phyloP scores from a whole-genome alignment of 2,329 filamentous ascomycete species.

The Ophioceras dolichostomum region DNA sequence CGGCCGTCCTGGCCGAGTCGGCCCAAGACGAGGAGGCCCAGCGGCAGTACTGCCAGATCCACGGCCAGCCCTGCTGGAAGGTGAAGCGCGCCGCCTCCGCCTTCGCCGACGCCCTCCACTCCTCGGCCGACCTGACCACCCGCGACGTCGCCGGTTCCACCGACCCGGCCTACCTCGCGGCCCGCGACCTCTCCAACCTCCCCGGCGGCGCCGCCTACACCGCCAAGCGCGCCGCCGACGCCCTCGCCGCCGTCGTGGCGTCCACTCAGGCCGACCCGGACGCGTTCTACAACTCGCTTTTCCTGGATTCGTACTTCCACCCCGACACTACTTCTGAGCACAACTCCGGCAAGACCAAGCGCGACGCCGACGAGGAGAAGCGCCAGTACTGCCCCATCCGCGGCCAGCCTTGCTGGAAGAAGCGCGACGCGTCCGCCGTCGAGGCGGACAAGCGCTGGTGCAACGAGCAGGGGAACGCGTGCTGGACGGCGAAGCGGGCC shows the following conservation, averaged over 20 bases:
- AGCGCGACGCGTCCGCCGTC: conserved; percentile 2
- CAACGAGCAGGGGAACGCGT: conserved; percentile 1
- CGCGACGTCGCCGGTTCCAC: background rate
- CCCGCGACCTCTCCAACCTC: conserved; percentile 7
- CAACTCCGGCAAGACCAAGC: background rate
- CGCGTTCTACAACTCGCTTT: conserved; percentile 9
- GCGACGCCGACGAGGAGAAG: background rate
- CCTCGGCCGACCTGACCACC: conserved; percentile 1
- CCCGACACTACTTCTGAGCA: conserved; percentile 1
- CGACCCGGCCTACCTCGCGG: conserved; percentile 2
- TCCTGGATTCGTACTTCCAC: conserved; percentile 8
- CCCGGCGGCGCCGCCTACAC: conserved; percentile 7
- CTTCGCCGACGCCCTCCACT: conserved; percentile 4
- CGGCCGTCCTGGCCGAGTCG: conserved; percentile 1
- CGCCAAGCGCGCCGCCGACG: conserved; percentile 9
- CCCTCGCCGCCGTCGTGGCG: conserved; percentile 10
- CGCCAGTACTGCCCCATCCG: conserved; percentile 7
- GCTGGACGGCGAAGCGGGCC: conserved; percentile 2
- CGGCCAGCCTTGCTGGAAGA: conserved; percentile 22
- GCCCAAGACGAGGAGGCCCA: conserved; percentile 5
- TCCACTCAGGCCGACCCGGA: conserved; percentile 9
- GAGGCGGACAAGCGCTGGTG: conserved; percentile 3
- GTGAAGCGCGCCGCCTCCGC: conserved; percentile 8
- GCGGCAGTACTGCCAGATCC: conserved; percentile 4
- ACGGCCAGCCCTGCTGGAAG: conserved; percentile 10